Base-by-base conservation (phyloP, 1,284 basidiomycete species). In the Ganoderma multipileum region DNA sequence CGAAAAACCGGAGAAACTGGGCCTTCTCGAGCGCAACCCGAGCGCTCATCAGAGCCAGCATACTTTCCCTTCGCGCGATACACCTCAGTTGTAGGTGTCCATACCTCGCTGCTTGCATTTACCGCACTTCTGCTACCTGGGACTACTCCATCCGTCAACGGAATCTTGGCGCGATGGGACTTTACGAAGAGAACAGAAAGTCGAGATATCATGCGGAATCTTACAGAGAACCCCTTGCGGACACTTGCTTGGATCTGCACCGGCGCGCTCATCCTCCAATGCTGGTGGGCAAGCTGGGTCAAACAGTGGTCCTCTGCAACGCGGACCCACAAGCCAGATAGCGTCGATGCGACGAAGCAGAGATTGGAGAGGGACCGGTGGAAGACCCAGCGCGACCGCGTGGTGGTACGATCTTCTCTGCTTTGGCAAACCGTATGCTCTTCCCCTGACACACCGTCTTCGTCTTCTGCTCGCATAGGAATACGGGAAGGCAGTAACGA, bases 231-330 rank as follows among this genome's bases (percentile, higher is more conserved):
- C 73, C 92, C 94, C 1, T 77, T 82, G 1, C 79, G 81, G 28
- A 94, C 93, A 0, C 79, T 93, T 54, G 74, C 82, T 7, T 94
- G 89, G 83, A 81, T 91, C 57, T 87, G 86, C 63, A 76, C 79
- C 0, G 94, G 93, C 1, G 83, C 86, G 0, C 73, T 80, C 3
- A 67, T 93, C 3, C 78, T 94, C 54, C 88, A 93, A 75, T 79
- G 81, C 9, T 95, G 92, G 91, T 95, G 93, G 92, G 91, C 87
- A 1, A 85, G 85, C 7, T 91, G 88, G 84, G 75, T 93, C 71
- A 81, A 86, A 63, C 69, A 78, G 36, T 93, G 90, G 90, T 65
- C 72, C 23, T 71, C 77, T 11, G 76, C 76, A 26, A 63, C 65
- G 7, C 67, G 73, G 26, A 55, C 59, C 20, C 57, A 55, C 12